Evolutionary conservation across 768 basidiomycete genomes (phyloP).

Genomic region (Russula earlei): DNA sequence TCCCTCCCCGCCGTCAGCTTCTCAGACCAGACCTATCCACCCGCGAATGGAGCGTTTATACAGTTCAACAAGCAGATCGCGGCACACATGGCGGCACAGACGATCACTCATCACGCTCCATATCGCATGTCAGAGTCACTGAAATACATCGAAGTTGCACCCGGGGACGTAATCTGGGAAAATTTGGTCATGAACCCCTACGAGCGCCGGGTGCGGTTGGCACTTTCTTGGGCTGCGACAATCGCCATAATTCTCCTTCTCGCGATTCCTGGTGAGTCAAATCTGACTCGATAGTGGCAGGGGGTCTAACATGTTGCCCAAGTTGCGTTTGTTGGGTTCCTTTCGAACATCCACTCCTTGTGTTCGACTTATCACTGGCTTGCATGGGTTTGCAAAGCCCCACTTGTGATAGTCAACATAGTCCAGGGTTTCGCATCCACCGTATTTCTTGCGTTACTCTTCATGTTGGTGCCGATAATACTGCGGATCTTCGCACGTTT

Average conservation of each 20-base stretch:
- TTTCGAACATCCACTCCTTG: slow-evolving; percentile 73
- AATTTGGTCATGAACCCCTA: slow-evolving; percentile 89
- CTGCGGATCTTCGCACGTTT: slow-evolving; percentile 72
- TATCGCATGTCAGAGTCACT: slow-evolving; percentile 57
- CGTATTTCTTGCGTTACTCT: slow-evolving; percentile 78
- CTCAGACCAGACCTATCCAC: slow-evolving; percentile 26
- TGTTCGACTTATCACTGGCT: slow-evolving; percentile 62
- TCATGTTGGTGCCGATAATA: slow-evolving; percentile 82
- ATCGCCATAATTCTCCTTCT: slow-evolving; percentile 77
- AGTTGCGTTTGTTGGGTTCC: slow-evolving; percentile 58
- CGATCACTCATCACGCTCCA: slow-evolving; percentile 69
- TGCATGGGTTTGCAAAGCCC: slow-evolving; percentile 73
- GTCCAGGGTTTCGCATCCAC: slow-evolving; percentile 86
- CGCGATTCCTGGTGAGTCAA: slow-evolving; percentile 64
- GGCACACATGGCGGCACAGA: slow-evolving; percentile 78
- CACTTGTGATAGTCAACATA: slow-evolving; percentile 60
- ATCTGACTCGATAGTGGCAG: neutral
- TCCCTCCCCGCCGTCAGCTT: slow-evolving; percentile 14
- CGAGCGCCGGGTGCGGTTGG: slow-evolving; percentile 35
- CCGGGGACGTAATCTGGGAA: slow-evolving; percentile 85
- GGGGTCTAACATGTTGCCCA: neutral
- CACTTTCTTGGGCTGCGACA: slow-evolving; percentile 64
- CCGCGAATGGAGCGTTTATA: slow-evolving; percentile 62
- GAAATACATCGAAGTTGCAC: slow-evolving; percentile 73
- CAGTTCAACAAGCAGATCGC: slow-evolving; percentile 90